Conservation (phyloP, 495 filamentous ascomycete species). For the Neurospora sp. region DNA sequence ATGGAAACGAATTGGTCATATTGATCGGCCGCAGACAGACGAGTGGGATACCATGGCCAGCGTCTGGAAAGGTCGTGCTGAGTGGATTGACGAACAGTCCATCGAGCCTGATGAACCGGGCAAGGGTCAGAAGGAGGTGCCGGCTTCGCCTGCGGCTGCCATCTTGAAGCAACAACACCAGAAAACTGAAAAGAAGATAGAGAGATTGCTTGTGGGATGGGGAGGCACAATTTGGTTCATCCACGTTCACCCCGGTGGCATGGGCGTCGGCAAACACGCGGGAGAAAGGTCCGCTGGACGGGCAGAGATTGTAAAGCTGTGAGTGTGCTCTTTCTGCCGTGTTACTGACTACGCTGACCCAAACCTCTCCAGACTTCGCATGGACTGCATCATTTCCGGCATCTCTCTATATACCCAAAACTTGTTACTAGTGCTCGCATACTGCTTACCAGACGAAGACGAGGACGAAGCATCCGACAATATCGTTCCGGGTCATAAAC, state of each 20-base stretch:
- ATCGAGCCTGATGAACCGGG: constrained; percentile 49
- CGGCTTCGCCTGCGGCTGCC: constrained; percentile 33
- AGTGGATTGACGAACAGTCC: constrained; percentile 81
- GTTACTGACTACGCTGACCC: constrained; percentile 7
- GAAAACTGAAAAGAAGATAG: constrained; percentile 38
- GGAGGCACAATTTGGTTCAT: constrained; percentile 93
- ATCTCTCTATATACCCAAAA: constrained; percentile 93
- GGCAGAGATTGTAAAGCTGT: constrained; percentile 88
- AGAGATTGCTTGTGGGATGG: constrained; percentile 90
- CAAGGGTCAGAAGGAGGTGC: constrained; percentile 23
- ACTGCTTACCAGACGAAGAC: constrained; percentile 61
- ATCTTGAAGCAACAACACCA: constrained; percentile 36
- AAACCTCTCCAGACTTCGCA: constrained; percentile 58
- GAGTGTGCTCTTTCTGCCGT: constrained; percentile 24
- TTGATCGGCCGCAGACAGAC: constrained; percentile 67
- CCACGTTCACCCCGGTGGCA: constrained; percentile 72
- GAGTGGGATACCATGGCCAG: constrained; percentile 91
- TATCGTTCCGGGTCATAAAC: constrained; percentile 20
- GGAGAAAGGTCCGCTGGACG: constrained; percentile 64
- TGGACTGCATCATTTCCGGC: constrained; percentile 94
- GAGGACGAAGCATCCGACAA: constrained; percentile 33
- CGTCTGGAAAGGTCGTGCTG: constrained; percentile 82
- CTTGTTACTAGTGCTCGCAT: constrained; percentile 81
- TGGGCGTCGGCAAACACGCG: constrained; percentile 55
- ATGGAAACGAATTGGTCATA: constrained; percentile 94